Conservation (phyloP, 139 green algal genomes). For the Volvox africanus region DNA sequence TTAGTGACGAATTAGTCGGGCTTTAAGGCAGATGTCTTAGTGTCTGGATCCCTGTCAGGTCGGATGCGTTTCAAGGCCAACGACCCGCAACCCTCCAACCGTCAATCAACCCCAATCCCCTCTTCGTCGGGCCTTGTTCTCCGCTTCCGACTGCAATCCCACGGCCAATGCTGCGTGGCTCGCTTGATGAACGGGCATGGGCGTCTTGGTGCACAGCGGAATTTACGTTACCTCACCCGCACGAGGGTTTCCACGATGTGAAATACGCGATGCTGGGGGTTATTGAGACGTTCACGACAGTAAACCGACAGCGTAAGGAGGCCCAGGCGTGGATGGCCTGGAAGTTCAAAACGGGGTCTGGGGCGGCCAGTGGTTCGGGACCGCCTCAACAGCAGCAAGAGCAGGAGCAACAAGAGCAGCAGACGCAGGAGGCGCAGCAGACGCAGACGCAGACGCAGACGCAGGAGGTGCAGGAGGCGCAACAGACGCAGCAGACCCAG, state of each 20-base stretch:
- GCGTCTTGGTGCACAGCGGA: not conserved
- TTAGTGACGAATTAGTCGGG: no score
- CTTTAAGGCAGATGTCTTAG: no score
- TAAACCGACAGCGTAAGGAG: constrained; percentile 36
- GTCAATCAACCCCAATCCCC: no score
- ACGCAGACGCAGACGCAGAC: not conserved
- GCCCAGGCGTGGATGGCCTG: constrained; percentile 15
- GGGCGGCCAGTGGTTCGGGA: no score
- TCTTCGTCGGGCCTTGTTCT: no score
- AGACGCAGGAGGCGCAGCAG: not conserved
- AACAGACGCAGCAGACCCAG: constrained; percentile 5
- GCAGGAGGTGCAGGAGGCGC: no score
- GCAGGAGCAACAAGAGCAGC: not conserved
- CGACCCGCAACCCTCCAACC: no score
- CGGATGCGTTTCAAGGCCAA: no score
- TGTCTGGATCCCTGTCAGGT: no score
- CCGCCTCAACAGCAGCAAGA: not conserved
- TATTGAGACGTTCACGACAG: not conserved
- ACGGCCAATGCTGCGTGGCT: no score
- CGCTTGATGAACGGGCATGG: no score
- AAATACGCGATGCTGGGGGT: not conserved
- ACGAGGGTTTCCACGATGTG: constrained; percentile 44
- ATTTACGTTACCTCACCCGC: constrained; percentile 6
- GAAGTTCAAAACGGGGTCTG: not conserved
- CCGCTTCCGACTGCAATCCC: no score